Conservation (phyloP, 306 rosid species). For the Ammopiptanthus mongolicus region DNA sequence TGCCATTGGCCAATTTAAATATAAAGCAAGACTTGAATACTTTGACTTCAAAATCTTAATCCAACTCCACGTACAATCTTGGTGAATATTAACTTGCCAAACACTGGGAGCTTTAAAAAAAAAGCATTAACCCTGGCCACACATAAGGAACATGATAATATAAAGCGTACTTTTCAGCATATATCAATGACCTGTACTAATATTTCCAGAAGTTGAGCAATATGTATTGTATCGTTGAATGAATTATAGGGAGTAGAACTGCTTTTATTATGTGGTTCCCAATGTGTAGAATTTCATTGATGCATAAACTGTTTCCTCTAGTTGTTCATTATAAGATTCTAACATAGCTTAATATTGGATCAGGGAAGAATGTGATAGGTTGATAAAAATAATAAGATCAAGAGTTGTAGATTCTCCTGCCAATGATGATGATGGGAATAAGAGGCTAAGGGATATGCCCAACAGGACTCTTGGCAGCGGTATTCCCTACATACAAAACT, state of each 20-base stretch:
- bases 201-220: conserved; percentile 11
- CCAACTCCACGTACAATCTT: not conserved
- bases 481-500: conserved; percentile 22
- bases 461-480: conserved; percentile 33
- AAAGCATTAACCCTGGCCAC: not conserved
- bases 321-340: conserved; percentile 18
- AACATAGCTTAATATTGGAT: conserved; percentile 27
- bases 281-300: conserved; percentile 4
- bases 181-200: not conserved
- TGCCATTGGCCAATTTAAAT: not conserved
- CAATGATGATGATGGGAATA: conserved; percentile 33
- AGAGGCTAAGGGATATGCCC: conserved; percentile 41
- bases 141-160: not conserved
- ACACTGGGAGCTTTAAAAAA: no score
- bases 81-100: not conserved
- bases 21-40: not conserved
- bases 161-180: not conserved
- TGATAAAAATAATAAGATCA: conserved; percentile 65
- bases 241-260: not conserved
- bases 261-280: not conserved
- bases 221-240: not conserved
- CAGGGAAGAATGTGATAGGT: conserved; percentile 84
- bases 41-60: not conserved
- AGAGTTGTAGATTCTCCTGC: conserved; percentile 60
- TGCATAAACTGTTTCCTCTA: conserved; percentile 13